These are phyloP conservation scores for Morella rubra DNA, from an alignment of 306 rosid species.

Conservation along the genomic window DNA sequence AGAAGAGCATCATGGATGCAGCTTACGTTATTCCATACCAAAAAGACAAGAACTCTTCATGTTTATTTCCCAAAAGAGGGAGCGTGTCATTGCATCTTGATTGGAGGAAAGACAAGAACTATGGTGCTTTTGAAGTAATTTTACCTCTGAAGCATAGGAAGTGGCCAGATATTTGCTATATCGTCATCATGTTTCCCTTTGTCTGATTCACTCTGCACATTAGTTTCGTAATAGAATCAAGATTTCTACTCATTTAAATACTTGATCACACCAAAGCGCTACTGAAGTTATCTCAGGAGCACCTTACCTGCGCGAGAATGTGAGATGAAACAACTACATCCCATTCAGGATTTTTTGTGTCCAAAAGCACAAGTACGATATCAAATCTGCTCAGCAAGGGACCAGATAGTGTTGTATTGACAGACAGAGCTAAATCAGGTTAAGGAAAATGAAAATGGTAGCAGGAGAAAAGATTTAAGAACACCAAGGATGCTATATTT, in stretches of 20 bases:
- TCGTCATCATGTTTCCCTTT: slow-evolving; percentile 47
- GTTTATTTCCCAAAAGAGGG: too few species aligned
- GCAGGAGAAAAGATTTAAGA: slow-evolving; percentile 3
- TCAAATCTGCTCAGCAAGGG: slow-evolving; percentile 96
- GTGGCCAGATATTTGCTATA: slow-evolving; percentile 69
- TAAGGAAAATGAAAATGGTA: slow-evolving; percentile 40
- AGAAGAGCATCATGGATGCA: too few species aligned
- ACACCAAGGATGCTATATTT: neutral
- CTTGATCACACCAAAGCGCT: slow-evolving; percentile 7
- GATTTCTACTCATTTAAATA: slow-evolving; percentile 13
- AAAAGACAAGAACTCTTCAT: too few species aligned
- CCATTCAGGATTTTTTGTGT: slow-evolving; percentile 96
- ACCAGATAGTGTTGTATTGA: slow-evolving; percentile 92
- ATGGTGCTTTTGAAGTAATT: neutral
- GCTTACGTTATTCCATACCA: too few species aligned
- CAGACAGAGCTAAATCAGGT: slow-evolving; percentile 73
- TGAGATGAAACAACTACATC: slow-evolving; percentile 94
- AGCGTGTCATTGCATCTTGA: too few species aligned
- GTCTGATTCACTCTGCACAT: slow-evolving; percentile 61
- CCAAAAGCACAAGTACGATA: slow-evolving; percentile 91
- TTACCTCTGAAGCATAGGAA: slow-evolving; percentile 79
- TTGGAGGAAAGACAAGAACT: too few species aligned
- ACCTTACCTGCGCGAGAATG: slow-evolving; percentile 80
- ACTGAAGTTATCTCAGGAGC: slow-evolving; percentile 24
- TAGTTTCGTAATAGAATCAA: slow-evolving; percentile 27